Conservation (phyloP, 202 grass and related monocot species). For the Saccharum hybrid region DNA sequence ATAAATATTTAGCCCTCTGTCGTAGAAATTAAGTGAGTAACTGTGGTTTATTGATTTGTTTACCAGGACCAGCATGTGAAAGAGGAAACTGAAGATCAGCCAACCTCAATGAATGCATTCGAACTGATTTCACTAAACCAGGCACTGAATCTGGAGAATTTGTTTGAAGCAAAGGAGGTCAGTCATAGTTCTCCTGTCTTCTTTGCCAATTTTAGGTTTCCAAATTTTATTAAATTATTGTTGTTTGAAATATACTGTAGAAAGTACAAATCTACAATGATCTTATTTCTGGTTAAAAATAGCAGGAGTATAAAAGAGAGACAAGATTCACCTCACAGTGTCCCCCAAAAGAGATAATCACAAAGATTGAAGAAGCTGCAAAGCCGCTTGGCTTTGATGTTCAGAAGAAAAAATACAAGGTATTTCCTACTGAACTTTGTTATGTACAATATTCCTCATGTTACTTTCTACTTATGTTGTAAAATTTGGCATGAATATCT, state of each 20-base stretch:
- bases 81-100: constrained; percentile 86
- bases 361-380: constrained; percentile 90
- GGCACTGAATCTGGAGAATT: constrained; percentile 88
- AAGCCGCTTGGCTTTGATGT: constrained; percentile 93
- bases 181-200: constrained; percentile 27
- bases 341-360: constrained; percentile 82
- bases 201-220: constrained; percentile 20
- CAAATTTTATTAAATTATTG: not conserved
- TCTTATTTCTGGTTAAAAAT: constrained; percentile 14
- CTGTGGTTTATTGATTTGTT: constrained; percentile 26
- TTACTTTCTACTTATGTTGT: not conserved
- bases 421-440: constrained; percentile 11
- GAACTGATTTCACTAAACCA: constrained; percentile 93
- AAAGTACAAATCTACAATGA: constrained; percentile 8
- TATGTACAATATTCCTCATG: not conserved
- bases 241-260: not conserved
- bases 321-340: constrained; percentile 89
- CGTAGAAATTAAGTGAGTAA: constrained; percentile 41
- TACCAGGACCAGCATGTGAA: constrained; percentile 73
- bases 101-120: constrained; percentile 93
- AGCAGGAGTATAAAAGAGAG: constrained; percentile 84
- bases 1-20: constrained; percentile 40
- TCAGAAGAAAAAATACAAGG: constrained; percentile 98
- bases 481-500: not conserved
- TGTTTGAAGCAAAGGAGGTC: constrained; percentile 86